Conservation (phyloP, 2,329 filamentous ascomycete genomes). For the Bipolaris gigantea region DNA sequence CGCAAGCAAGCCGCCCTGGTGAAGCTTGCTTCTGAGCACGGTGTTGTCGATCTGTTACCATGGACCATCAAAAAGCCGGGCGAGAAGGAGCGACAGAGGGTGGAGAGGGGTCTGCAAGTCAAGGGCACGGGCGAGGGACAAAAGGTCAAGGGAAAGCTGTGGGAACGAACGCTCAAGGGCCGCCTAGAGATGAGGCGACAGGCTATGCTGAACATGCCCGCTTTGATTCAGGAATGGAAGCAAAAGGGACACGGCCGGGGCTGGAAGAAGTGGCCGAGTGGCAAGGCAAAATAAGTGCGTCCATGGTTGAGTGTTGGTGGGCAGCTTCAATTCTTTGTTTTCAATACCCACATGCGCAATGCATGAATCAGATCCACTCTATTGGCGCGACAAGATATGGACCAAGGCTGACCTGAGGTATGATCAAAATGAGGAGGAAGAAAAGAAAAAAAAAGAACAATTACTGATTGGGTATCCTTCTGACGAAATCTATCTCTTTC, state of each 20-base stretch:
- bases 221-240: conserved; percentile 90
- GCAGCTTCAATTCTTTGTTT: not conserved
- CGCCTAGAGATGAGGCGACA: conserved; percentile 85
- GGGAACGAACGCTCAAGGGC: conserved; percentile 82
- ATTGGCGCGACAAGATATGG: not conserved
- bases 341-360: not conserved
- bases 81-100: conserved; percentile 67
- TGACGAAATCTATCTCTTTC: conserved; percentile 1
- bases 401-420: not conserved
- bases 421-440: not conserved
- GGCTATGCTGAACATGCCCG: conserved; percentile 94
- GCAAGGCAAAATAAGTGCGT: conserved; percentile 28
- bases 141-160: conserved; percentile 90
- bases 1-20: conserved; percentile 88
- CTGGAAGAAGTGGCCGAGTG: conserved; percentile 72
- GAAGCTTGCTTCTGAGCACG: conserved; percentile 77
- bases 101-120: conserved; percentile 79
- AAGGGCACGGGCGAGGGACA: conserved; percentile 93
- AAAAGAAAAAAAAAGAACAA: not conserved
- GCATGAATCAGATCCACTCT: not conserved
- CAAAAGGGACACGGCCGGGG: conserved; percentile 71
- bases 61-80: conserved; percentile 75
- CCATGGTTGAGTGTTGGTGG: not conserved
- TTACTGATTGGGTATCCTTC: conserved; percentile 7
- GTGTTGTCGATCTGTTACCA: conserved; percentile 80